These are phyloP conservation scores for Xylaria venustula DNA, from an alignment of 495 filamentous ascomycete genomes.

Conservation along the genomic window DNA sequence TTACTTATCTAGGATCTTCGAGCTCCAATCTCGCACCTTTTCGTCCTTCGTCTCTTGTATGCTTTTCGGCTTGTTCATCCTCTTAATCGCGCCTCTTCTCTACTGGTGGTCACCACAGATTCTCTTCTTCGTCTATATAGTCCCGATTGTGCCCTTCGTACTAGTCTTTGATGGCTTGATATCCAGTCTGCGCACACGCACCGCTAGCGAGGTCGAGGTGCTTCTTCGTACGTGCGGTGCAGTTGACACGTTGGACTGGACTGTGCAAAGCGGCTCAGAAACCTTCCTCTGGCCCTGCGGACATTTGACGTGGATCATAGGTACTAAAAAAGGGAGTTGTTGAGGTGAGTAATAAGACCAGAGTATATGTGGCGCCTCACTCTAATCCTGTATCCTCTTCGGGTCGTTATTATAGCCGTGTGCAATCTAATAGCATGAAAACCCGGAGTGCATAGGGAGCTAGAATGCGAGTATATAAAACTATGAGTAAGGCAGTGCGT, in stretches of 20 bases:
- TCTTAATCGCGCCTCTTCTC: slow-evolving; percentile 48
- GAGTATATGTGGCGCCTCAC: neutral
- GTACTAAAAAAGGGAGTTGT: slow-evolving; percentile 29
- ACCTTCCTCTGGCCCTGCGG: slow-evolving; percentile 50
- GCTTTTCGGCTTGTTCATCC: slow-evolving; percentile 52
- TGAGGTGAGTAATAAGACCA: neutral
- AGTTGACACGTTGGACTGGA: slow-evolving; percentile 48
- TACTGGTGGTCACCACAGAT: slow-evolving; percentile 58
- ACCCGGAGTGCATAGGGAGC: neutral
- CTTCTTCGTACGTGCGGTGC: slow-evolving; percentile 53
- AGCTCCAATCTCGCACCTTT: slow-evolving; percentile 63
- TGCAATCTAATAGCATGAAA: neutral
- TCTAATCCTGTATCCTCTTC: neutral
- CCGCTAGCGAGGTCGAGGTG: slow-evolving; percentile 58
- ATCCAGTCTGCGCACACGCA: slow-evolving; percentile 63
- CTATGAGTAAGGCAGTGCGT: slow-evolving; percentile 8
- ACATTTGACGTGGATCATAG: slow-evolving; percentile 50
- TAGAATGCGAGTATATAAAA: neutral
- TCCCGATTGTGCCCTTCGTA: slow-evolving; percentile 64
- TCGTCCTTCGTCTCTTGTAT: slow-evolving; percentile 54
- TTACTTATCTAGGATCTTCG: slow-evolving; percentile 57
- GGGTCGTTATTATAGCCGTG: neutral
- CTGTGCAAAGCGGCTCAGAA: slow-evolving; percentile 50
- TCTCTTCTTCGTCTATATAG: slow-evolving; percentile 61
- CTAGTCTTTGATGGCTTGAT: slow-evolving; percentile 66